Conservation (phyloP, 352 stramenopile species). For the Phytophthora pisi region DNA sequence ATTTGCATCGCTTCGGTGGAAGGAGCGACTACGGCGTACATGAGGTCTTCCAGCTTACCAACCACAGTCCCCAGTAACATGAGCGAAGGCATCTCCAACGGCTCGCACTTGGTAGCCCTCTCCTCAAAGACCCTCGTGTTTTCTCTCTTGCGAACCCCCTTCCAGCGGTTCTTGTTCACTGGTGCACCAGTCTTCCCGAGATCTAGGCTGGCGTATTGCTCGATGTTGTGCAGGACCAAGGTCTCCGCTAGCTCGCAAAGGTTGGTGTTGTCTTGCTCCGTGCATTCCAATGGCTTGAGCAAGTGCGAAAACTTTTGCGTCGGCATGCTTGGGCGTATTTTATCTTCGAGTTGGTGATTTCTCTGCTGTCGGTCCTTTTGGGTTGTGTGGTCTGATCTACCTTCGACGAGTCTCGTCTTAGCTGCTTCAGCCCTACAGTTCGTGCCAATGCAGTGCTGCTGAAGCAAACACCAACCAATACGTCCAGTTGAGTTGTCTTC, state of each 20-base stretch:
- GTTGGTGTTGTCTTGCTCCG: slow-evolving; percentile 18
- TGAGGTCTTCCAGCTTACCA: slow-evolving; percentile 49
- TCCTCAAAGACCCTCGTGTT: slow-evolving; percentile 30
- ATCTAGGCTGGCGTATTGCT: slow-evolving; percentile 28
- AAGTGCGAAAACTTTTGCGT: slow-evolving; percentile 20
- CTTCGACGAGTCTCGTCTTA: not conserved
- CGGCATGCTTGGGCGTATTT: slow-evolving; percentile 5
- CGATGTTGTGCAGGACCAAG: slow-evolving; percentile 39
- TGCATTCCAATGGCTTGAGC: slow-evolving; percentile 16
- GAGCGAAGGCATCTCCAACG: slow-evolving; percentile 28
- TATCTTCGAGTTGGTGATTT: not conserved
- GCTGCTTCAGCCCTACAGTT: slow-evolving; percentile 10
- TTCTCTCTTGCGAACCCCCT: slow-evolving; percentile 26
- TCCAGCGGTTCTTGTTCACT: slow-evolving; percentile 22
- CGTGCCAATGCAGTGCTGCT: slow-evolving; percentile 3
- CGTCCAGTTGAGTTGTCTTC: slow-evolving; percentile 22
- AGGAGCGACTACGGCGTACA: slow-evolving; percentile 45
- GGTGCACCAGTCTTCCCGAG: slow-evolving; percentile 17
- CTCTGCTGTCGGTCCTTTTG: slow-evolving; percentile 3
- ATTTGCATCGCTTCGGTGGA: slow-evolving; percentile 39
- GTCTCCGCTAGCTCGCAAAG: slow-evolving; percentile 29
- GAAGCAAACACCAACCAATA: slow-evolving; percentile 17
- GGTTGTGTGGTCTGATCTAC: slow-evolving; percentile 9
- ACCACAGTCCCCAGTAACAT: slow-evolving; percentile 24
- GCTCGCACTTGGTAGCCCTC: slow-evolving; percentile 15